phyloP scores from a whole-genome alignment of 2,329 filamentous ascomycete genomes.

The Colletotrichum costaricense region DNA sequence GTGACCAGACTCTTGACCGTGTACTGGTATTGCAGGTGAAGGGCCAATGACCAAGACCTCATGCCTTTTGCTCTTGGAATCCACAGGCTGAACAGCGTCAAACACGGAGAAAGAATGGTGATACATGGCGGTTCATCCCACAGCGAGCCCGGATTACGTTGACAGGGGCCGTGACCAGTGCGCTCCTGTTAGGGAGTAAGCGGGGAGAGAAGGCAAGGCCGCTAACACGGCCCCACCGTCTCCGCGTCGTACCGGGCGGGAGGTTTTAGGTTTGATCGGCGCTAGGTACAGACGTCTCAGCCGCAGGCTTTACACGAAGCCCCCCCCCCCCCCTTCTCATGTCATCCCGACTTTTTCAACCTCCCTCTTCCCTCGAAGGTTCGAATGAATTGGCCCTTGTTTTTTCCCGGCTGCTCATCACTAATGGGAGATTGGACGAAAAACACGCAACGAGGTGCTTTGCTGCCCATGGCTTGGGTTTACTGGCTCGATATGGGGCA shows the following conservation, averaged over 20 bases:
- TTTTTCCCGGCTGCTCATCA: not conserved
- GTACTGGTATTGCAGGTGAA: no score
- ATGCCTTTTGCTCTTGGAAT: not conserved
- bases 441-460: not conserved
- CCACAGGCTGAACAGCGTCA: slow-evolving; percentile 15
- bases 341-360: slow-evolving; percentile 21
- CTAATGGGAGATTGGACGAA: slow-evolving; percentile 18
- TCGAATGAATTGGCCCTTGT: not conserved
- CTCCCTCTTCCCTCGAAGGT: not conserved
- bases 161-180: slow-evolving; percentile 22
- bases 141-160: slow-evolving; percentile 6
- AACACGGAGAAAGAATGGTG: slow-evolving; percentile 32
- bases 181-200: not conserved
- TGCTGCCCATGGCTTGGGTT: not conserved
- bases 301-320: slow-evolving; percentile 19
- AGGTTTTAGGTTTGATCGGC: slow-evolving; percentile 39
- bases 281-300: slow-evolving; percentile 38
- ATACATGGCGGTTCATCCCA: slow-evolving; percentile 28
- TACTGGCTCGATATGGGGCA: not conserved
- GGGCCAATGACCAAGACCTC: no score
- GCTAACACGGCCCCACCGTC: slow-evolving; percentile 1
- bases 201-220: not conserved
- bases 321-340: not conserved
- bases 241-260: slow-evolving; percentile 10
- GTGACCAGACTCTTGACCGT: no score